phyloP scores from a whole-genome alignment of 805 yeast species.

The Metschnikowia koreensis region DNA sequence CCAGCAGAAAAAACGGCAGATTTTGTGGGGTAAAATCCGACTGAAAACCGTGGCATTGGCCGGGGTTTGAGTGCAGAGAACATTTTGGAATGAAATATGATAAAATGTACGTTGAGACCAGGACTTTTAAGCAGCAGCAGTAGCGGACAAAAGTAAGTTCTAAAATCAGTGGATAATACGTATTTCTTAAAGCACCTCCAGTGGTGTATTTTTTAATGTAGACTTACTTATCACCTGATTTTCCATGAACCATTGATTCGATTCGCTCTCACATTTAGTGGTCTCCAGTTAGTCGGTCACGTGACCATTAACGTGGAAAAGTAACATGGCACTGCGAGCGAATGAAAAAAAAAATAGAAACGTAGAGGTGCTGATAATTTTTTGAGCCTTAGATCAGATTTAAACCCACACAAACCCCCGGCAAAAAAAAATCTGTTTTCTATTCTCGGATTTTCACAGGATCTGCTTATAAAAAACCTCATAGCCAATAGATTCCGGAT shows the following conservation, averaged over 20 bases:
- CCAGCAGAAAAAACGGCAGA: not conserved
- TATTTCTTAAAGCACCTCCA: too few species aligned
- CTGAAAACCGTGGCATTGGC: not conserved
- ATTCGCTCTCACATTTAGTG: not conserved
- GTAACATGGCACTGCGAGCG: not conserved
- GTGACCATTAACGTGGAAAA: not conserved
- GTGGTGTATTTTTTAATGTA: too few species aligned
- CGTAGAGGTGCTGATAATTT: not conserved
- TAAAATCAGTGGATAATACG: too few species aligned
- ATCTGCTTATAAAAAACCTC: not conserved
- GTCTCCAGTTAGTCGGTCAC: not conserved
- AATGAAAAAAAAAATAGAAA: not conserved
- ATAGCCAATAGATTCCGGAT: not conserved
- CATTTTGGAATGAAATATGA: not conserved
- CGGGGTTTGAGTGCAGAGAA: not conserved
- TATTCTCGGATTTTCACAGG: too few species aligned
- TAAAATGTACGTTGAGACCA: too few species aligned
- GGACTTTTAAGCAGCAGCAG: too few species aligned
- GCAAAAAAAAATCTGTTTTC: too few species aligned
- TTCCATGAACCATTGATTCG: too few species aligned
- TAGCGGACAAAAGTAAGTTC: too few species aligned
- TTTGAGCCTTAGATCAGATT: not conserved
- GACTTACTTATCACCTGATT: too few species aligned
- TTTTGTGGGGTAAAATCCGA: not conserved
- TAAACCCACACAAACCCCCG: not conserved